Evolutionary conservation across 371 early-diverging fungal genomes (phyloP), one percentile per base, ranked within the genome.

Genomic region (Mucor saturninus): DNA sequence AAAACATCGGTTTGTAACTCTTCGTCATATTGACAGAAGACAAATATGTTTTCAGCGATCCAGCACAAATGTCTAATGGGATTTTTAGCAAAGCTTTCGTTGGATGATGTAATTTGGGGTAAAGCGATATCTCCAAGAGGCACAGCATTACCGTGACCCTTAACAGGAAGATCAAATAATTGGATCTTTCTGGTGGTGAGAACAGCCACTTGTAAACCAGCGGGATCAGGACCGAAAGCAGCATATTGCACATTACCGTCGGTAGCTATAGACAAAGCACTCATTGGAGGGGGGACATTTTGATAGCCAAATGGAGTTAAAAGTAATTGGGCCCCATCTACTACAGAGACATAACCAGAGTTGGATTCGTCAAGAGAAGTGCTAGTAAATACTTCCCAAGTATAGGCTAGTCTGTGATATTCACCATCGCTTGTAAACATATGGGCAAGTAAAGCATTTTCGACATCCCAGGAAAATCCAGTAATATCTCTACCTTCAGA

Each of bases 251-350:
- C 79, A 4, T 90, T 80, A 10, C 68, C 63, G 2, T 80, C 68
- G 4, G 81, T 54, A 3, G 69, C 32, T 5, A 87, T 28, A 0
- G 78, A 77, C 43, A 84, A 75, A 13, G 82, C 79, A 54, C 75
- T 73, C 97, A 96, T 97, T 4, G 98, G 98, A 21, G 98, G 98
- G 53, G 98, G 98, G 11, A 97, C 92, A 68, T 97, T 97, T 63
- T 86, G 83, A 63, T 86, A 75, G 45, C 77, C 72, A 68, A 97
- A 95, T 8, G 98, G 97, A 8, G 98, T 98, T 57, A 95, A 69
- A 30, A 90, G 77, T 7, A 92, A 50, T 10, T 71, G 60, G 9
- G 70, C 75, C 13, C 95, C 95, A 71, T 95, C 93, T 49, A 90
- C 84, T 4, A 95, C 93, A 13, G 92, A 91, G 2, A 88, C 89